Evolutionary conservation across 139 green algal species (phyloP).

Genomic region (Gonium pectorale): DNA sequence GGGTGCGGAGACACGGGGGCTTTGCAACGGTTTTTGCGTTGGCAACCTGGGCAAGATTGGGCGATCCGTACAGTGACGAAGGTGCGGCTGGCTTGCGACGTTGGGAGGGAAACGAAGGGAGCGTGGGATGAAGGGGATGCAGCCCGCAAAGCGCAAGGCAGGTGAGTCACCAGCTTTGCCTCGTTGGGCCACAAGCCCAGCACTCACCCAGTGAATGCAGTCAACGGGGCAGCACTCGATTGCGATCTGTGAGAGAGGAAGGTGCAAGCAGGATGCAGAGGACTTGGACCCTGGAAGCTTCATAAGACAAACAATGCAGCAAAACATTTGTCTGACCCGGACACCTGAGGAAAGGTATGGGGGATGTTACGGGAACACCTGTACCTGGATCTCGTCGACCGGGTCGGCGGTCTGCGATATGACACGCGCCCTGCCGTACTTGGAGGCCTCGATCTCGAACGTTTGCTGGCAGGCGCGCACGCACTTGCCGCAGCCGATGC

Average conservation of each 20-base stretch:
- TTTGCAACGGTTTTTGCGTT: background rate
- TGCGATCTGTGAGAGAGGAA: constrained; percentile 63
- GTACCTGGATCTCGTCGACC: constrained; percentile 30
- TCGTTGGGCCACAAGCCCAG: background rate
- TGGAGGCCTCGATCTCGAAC: constrained; percentile 59
- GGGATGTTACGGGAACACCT: too few relatives aligned
- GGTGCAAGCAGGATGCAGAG: too few relatives aligned
- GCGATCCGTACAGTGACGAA: too few relatives aligned
- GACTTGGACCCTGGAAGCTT: too few relatives aligned
- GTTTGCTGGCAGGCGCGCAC: constrained; percentile 50
- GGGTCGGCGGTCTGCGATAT: constrained; percentile 35
- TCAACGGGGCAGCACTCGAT: constrained; percentile 71
- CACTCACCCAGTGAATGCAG: constrained; percentile 66
- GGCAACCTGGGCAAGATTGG: too few relatives aligned
- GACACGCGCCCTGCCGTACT: constrained; percentile 67
- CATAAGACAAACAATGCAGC: too few relatives aligned
- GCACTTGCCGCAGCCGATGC: constrained; percentile 70
- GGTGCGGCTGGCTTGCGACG: too few relatives aligned
- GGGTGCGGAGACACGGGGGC: background rate
- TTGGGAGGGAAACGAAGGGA: too few relatives aligned
- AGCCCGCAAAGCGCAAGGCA: too few relatives aligned
- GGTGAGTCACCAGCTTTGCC: background rate
- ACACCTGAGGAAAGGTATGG: too few relatives aligned
- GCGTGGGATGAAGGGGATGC: too few relatives aligned
- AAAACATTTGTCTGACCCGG: too few relatives aligned